These are phyloP conservation scores for Trichothecium sympodiale DNA, from an alignment of 2,329 filamentous ascomycete species.

Conservation along the genomic window DNA sequence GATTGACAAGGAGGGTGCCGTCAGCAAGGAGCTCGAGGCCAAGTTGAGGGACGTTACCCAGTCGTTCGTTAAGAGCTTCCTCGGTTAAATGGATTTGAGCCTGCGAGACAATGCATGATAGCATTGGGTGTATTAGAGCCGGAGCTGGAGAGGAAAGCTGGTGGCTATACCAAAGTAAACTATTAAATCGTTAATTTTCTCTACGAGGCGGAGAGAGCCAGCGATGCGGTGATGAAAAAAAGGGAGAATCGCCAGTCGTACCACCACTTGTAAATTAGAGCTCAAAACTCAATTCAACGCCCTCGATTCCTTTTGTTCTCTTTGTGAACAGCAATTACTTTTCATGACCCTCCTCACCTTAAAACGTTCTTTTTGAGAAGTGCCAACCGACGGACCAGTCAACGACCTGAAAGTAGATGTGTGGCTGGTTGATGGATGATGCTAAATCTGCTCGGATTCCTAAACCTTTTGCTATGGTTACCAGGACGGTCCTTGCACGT, in stretches of 20 bases:
- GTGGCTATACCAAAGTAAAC: conserved; percentile 34
- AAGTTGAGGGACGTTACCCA: conserved; percentile 67
- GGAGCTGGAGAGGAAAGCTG: conserved; percentile 22
- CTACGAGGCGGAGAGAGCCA: conserved; percentile 33
- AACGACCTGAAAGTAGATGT: too few relatives aligned
- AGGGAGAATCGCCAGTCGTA: conserved; percentile 35
- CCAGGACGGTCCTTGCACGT: too few relatives aligned
- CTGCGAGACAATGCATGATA: conserved; percentile 14
- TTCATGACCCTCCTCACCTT: too few relatives aligned
- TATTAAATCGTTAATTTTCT: conserved; percentile 31
- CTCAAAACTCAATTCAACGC: conserved; percentile 45
- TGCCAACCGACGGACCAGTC: too few relatives aligned
- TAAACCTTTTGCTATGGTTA: too few relatives aligned
- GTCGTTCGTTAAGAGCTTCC: conserved; percentile 91
- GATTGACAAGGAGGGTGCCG: conserved; percentile 90
- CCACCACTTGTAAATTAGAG: conserved; percentile 54
- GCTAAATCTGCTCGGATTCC: too few relatives aligned
- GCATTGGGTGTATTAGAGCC: conserved; percentile 14
- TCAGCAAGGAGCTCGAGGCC: conserved; percentile 88
- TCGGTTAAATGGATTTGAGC: conserved; percentile 32
- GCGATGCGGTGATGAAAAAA: conserved; percentile 34
- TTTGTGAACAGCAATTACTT: conserved; percentile 3
- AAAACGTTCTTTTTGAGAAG: too few relatives aligned
- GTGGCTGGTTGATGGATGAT: too few relatives aligned
- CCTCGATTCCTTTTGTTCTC: conserved; percentile 49